These are phyloP conservation scores for Dryadomyces quercus-mongolicae DNA, from an alignment of 2,329 filamentous ascomycete genomes.

Conservation along the genomic window DNA sequence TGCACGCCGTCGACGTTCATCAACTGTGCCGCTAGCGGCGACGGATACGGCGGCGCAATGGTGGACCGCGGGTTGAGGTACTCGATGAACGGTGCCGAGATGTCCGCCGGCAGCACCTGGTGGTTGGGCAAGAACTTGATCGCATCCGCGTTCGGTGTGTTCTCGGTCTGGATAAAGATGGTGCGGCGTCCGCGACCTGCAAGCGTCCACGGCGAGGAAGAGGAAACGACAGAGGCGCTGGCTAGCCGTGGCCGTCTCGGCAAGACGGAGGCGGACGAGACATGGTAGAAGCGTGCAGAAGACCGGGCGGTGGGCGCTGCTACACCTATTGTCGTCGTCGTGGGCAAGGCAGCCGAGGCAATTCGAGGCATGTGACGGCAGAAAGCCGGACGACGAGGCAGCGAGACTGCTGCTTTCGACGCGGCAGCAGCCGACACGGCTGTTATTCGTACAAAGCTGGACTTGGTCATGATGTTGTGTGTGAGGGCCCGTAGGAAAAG, in stretches of 20 bases:
- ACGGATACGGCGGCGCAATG: conserved; percentile 77
- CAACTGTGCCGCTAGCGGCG: conserved; percentile 77
- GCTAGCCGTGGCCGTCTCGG: conserved; percentile 16
- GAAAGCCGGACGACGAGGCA: conserved; percentile 9
- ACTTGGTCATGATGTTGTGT: conserved; percentile 15
- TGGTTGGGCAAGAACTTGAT: conserved; percentile 94
- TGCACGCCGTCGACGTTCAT: conserved; percentile 93
- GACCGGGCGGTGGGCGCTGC: not conserved
- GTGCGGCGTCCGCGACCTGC: conserved; percentile 41
- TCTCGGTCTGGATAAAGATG: conserved; percentile 97
- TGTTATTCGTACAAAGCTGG: conserved; percentile 11
- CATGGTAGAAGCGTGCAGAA: conserved; percentile 4
- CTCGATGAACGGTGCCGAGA: conserved; percentile 73
- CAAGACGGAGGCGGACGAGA: not conserved
- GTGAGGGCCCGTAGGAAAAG: not conserved
- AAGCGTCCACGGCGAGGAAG: conserved; percentile 15
- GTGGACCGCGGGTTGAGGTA: conserved; percentile 84
- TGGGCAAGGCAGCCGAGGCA: conserved; percentile 6
- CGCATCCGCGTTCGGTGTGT: conserved; percentile 87
- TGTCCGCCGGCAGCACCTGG: conserved; percentile 62
- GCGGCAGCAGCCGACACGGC: conserved; percentile 10
- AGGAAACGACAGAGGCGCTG: conserved; percentile 7
- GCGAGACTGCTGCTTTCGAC: conserved; percentile 4
- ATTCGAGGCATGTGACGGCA: conserved; percentile 7
- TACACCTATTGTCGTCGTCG: not conserved